These are phyloP conservation scores for Suillus lakei DNA, from an alignment of 768 basidiomycete genomes.

Conservation along the genomic window DNA sequence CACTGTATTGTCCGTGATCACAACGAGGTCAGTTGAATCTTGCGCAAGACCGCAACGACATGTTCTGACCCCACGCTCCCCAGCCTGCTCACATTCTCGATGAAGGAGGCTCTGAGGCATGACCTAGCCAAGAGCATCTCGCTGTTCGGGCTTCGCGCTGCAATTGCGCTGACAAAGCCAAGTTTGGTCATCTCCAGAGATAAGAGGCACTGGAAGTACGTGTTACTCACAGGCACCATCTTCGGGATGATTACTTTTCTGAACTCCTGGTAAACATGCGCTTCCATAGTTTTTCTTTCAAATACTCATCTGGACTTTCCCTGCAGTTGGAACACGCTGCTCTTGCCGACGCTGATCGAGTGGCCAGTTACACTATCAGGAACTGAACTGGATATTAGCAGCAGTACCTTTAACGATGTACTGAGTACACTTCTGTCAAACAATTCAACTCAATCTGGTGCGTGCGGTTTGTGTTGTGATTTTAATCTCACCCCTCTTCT, in stretches of 20 bases:
- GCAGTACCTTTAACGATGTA: neutral
- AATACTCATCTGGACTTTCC: no score
- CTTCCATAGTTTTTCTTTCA: no score
- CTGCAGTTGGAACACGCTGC: no score
- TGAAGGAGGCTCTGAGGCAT: neutral
- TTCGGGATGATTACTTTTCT: neutral
- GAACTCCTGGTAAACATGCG: neutral
- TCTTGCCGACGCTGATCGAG: neutral
- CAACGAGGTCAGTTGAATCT: neutral
- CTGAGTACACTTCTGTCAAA: neutral
- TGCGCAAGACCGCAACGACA: neutral
- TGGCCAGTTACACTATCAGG: neutral
- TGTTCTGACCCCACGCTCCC: neutral
- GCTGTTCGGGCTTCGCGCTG: neutral
- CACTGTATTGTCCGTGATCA: neutral
- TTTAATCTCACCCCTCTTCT: neutral
- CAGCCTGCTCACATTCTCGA: neutral
- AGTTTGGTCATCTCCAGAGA: neutral
- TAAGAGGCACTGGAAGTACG: neutral
- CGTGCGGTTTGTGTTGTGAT: neutral
- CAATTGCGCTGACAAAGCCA: neutral
- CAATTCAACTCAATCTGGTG: neutral
- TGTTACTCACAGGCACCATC: neutral
- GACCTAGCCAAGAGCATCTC: neutral
- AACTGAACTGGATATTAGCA: neutral